Evolutionary conservation across 2,329 filamentous ascomycete species (phyloP).

Genomic region (Celoporthe dispersa): DNA sequence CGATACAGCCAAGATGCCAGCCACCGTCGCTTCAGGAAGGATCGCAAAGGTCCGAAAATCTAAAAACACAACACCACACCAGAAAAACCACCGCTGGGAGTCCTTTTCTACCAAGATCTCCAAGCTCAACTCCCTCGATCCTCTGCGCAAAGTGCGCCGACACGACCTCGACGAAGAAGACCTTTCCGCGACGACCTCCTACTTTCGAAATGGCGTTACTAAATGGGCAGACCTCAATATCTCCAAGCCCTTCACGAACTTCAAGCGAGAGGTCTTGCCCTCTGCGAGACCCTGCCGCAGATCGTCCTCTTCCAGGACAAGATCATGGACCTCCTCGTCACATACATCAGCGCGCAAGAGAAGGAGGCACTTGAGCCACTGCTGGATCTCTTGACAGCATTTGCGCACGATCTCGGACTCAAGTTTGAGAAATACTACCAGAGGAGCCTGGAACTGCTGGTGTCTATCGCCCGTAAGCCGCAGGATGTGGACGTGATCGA

Average conservation of each 20-base stretch:
- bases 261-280: slow-evolving; percentile 75
- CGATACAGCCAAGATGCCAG: slow-evolving; percentile 57
- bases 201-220: slow-evolving; percentile 80
- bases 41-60: slow-evolving; percentile 72
- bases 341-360: slow-evolving; percentile 78
- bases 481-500: slow-evolving; percentile 89
- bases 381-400: slow-evolving; percentile 84
- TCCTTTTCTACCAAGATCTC: slow-evolving; percentile 88
- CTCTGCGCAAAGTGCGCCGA: slow-evolving; percentile 84
- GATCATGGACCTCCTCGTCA: slow-evolving; percentile 78
- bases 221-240: slow-evolving; percentile 94
- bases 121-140: slow-evolving; percentile 87
- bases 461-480: slow-evolving; percentile 76
- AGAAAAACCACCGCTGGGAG: slow-evolving; percentile 87
- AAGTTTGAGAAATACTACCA: slow-evolving; percentile 90
- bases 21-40: slow-evolving; percentile 63
- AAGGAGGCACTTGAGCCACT: slow-evolving; percentile 83
- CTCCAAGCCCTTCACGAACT: slow-evolving; percentile 77
- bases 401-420: slow-evolving; percentile 89
- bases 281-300: slow-evolving; percentile 89
- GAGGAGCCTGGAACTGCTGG: slow-evolving; percentile 73
- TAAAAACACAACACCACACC: slow-evolving; percentile 73
- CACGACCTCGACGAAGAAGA: slow-evolving; percentile 83
- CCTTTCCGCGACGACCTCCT: slow-evolving; percentile 77
- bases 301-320: slow-evolving; percentile 87